Percentiles rank a stretch among this genome's conserved stretches.
These are phyloP conservation scores for Corinectria fuckeliana DNA, from an alignment of 2,329 filamentous ascomycete genomes.

Conservation along the genomic window DNA sequence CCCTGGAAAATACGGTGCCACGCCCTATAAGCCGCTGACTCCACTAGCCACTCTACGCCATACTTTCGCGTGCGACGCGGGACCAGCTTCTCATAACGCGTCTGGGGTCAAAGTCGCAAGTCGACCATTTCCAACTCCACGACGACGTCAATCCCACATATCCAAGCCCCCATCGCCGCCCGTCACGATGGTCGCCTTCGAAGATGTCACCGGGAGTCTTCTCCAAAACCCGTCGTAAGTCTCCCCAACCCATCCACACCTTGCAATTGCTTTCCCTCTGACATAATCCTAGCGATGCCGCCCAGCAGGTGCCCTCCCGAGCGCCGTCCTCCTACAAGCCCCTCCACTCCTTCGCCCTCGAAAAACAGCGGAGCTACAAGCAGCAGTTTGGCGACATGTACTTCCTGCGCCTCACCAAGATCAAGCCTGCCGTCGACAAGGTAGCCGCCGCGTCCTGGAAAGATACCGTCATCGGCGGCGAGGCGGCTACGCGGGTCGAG, in stretches of 20 bases:
- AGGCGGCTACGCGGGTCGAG: constrained; percentile 77
- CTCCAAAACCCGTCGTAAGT: constrained; percentile 45
- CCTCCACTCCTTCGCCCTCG: constrained; percentile 75
- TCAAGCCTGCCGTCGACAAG: constrained; percentile 83
- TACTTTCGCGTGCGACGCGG: constrained; percentile 29
- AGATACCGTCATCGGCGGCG: constrained; percentile 77
- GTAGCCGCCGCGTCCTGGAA: constrained; percentile 79
- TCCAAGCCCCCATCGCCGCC: neutral
- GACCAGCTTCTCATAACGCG: constrained; percentile 29
- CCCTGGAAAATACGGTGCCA: neutral
- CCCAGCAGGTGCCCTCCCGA: constrained; percentile 56
- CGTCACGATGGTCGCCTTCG: constrained; percentile 44
- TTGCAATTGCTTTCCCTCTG: neutral
- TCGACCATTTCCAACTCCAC: constrained; percentile 6
- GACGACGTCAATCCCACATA: constrained; percentile 1
- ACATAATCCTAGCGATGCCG: constrained; percentile 39
- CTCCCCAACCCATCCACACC: neutral
- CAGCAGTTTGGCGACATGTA: constrained; percentile 99
- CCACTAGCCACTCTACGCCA: constrained; percentile 40
- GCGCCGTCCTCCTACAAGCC: constrained; percentile 71
- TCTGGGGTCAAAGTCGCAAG: constrained; percentile 14
- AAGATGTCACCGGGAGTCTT: constrained; percentile 43
- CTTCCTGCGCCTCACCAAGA: constrained; percentile 85
- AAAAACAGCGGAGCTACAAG: constrained; percentile 77
- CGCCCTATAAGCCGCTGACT: constrained; percentile 10